Evolutionary conservation across 2,329 filamentous ascomycete species (phyloP), one percentile per base, ranked within the genome.

Genomic region (Pyrenochaeta sp.): DNA sequence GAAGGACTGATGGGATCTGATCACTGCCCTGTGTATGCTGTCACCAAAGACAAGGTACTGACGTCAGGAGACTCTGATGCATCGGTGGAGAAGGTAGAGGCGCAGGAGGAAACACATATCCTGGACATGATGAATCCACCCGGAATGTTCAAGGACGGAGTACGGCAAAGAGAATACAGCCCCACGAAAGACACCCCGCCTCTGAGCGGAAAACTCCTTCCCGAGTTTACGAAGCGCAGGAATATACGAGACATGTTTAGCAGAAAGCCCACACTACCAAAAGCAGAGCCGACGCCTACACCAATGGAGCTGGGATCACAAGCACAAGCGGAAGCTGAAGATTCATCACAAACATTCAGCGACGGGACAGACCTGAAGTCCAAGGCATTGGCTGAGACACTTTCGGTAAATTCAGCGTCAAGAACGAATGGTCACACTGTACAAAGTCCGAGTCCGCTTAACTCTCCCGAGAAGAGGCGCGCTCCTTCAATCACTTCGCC

Each of bases 231-330:
- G 63, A 86, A 87, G 46, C 84, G 94, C 14, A 83, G 84, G 55
- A 96, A 78, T 65, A 96, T 99, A 63, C 89, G 87, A 58, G 91
- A 96, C 63, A 97, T 99, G 94, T 96, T 97, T 66, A 81, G 55
- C 66, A 80, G 34, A 51, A 71, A 15, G 48, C 63, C 43, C 17
- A 51, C 46, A 32, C 23, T 40, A 9, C 24, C 46, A 3, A 58
- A 43, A 17, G 24, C 48, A 22, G 20, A 34, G 22, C 23, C 51
- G 35, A 15, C 40, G 26, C 29, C 44, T n/a, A 39, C 26, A 4
- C 21, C 32, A 1, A 15, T 10, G 15, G 37, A 51, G 22, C 14
- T 36, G 36, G 35, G 9, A 21, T 17, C 7, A 13, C 31, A 38
- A 20, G 38, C 24, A 39, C 31, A 47, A 20, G 26, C 29, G 31